Percentiles rank a stretch among this genome's conserved stretches.
These are phyloP conservation scores for Albifimbria verrucaria DNA, from an alignment of 2,329 filamentous ascomycete genomes.

Conservation along the genomic window DNA sequence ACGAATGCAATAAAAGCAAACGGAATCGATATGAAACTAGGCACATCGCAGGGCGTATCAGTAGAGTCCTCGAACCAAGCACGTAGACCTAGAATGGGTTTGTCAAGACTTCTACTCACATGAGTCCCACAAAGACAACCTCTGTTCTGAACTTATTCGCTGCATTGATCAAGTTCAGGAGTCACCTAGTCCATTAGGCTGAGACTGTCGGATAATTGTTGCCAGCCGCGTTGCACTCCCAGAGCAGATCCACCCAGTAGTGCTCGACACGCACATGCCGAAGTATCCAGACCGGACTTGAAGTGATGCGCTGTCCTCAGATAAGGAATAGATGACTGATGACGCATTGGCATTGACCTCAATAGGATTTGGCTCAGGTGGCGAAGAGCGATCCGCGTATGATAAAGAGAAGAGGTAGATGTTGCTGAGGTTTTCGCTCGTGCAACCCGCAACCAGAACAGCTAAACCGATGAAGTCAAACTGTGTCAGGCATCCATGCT, in stretches of 20 bases:
- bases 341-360: neutral
- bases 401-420: conserved; percentile 3
- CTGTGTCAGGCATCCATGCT: neutral
- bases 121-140: conserved; percentile 2
- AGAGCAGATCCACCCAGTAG: conserved; percentile 1
- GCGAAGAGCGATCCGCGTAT: neutral
- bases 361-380: neutral
- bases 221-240: neutral
- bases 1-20: neutral
- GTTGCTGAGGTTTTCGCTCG: conserved; percentile 1
- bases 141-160: conserved; percentile 1
- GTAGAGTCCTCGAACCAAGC: no score
- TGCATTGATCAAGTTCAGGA: conserved; percentile 3
- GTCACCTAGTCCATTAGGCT: neutral
- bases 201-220: neutral
- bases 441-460: conserved; percentile 5
- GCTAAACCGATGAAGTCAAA: neutral
- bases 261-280: conserved; percentile 1
- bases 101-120: neutral
- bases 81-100: no score
- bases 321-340: neutral
- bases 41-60: neutral
- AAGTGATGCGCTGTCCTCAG: neutral
- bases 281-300: conserved; percentile 3
- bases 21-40: neutral